Evolutionary conservation across 2,329 filamentous ascomycete species (phyloP).

Genomic region (Xylariaceae sp.): DNA sequence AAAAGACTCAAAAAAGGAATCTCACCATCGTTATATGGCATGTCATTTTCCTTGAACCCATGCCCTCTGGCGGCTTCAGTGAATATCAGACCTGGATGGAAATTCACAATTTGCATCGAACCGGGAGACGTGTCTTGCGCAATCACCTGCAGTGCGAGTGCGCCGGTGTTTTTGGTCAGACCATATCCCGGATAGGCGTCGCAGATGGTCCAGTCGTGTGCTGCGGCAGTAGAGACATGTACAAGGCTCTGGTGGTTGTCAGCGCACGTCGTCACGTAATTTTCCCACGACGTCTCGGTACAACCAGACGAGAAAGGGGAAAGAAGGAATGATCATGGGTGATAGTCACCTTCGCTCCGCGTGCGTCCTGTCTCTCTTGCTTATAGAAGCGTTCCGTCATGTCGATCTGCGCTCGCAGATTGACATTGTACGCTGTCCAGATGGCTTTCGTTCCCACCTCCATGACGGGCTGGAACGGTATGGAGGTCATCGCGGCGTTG

Average conservation of each 20-base stretch:
- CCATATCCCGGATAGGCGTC: conserved; percentile 26
- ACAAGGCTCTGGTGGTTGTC: conserved; percentile 28
- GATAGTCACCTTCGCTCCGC: conserved; percentile 9
- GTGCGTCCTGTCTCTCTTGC: conserved; percentile 21
- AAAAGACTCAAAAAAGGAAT: too few species aligned
- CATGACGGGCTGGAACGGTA: conserved; percentile 15
- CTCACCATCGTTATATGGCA: too few species aligned
- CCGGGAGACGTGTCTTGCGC: conserved; percentile 30
- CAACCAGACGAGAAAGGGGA: too few species aligned
- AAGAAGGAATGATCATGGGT: too few species aligned
- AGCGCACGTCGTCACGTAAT: too few species aligned
- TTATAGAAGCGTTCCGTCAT: conserved; percentile 30
- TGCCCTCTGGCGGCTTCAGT: too few species aligned
- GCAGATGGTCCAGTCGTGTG: conserved; percentile 23
- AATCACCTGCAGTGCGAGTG: conserved; percentile 33
- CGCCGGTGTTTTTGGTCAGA: conserved; percentile 34
- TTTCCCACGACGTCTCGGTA: too few species aligned
- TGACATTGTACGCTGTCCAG: conserved; percentile 25
- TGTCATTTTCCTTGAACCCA: too few species aligned
- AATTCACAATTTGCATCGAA: conserved; percentile 31
- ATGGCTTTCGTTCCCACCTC: conserved; percentile 15
- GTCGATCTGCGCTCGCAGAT: conserved; percentile 28
- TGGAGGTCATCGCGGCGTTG: conserved; percentile 21
- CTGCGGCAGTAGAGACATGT: conserved; percentile 25
- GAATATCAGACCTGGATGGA: too few species aligned